These are phyloP conservation scores for Botryosphaeria dothidea DNA, from an alignment of 2,329 filamentous ascomycete species.

Conservation along the genomic window DNA sequence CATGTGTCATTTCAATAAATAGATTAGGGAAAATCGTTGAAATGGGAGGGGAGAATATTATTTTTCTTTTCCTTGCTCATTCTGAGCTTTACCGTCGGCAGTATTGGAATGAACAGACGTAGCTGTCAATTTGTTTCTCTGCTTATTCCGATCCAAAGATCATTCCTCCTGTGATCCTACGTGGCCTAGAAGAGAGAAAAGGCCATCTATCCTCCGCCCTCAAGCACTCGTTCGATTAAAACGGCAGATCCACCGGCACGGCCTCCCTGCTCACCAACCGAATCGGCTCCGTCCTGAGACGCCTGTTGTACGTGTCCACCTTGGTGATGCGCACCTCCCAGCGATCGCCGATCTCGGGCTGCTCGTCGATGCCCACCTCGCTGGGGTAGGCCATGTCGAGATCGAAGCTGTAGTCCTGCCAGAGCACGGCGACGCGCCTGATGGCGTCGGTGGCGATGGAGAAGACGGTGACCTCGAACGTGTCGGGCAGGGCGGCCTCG, in stretches of 20 bases:
- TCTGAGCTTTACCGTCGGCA: no score
- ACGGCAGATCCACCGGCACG: not conserved
- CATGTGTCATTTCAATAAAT: no score
- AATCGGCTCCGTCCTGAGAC: conserved; percentile 37
- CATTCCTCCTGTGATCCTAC: no score
- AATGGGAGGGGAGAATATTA: no score
- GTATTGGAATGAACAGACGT: no score
- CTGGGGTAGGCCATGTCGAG: conserved; percentile 26
- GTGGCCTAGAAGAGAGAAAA: no score
- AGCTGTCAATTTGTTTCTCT: no score
- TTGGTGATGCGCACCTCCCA: conserved; percentile 46
- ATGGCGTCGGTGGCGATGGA: not conserved
- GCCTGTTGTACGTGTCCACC: conserved; percentile 38
- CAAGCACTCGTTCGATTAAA: no score
- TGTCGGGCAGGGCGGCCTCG: conserved; percentile 53
- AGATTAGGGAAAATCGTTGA: no score
- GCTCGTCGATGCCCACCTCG: conserved; percentile 20
- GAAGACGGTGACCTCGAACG: conserved; percentile 40
- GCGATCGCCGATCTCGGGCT: conserved; percentile 41
- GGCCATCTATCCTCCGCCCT: no score
- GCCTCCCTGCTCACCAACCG: conserved; percentile 35
- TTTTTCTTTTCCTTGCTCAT: no score
- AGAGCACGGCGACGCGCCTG: not conserved
- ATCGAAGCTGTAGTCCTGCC: conserved; percentile 7
- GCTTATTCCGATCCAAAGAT: no score